phyloP scores from a whole-genome alignment of 139 green algal species.

The Deuterostichococcus epilithicus region DNA sequence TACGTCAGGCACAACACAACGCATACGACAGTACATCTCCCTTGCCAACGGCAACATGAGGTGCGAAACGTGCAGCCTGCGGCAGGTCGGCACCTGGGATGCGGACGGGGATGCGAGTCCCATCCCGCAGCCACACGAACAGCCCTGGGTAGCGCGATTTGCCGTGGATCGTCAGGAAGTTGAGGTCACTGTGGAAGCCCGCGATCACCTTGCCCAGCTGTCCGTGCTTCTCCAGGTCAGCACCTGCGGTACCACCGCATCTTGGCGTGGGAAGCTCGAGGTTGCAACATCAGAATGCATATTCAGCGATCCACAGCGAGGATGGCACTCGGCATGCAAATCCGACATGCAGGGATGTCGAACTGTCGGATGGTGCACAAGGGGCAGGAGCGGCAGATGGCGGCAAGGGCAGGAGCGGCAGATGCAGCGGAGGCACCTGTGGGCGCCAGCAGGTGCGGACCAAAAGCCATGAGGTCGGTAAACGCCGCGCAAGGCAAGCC shows the following conservation, averaged over 20 bases:
- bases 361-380: too few relatives aligned
- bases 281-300: too few relatives aligned
- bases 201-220: constrained; percentile 63
- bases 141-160: constrained; percentile 68
- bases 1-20: too few relatives aligned
- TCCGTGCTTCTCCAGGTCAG: constrained; percentile 36
- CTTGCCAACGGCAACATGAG: too few relatives aligned
- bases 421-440: constrained; percentile 45
- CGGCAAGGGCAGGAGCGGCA: background rate
- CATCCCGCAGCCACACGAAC: constrained; percentile 75
- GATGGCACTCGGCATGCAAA: too few relatives aligned
- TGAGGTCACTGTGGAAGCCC: constrained; percentile 92
- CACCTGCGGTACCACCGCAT: background rate
- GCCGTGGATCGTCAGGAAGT: constrained; percentile 91
- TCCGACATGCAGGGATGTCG: too few relatives aligned
- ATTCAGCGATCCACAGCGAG: too few relatives aligned
- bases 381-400: too few relatives aligned
- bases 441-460: constrained; percentile 87
- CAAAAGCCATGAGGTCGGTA: constrained; percentile 61
- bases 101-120: constrained; percentile 59
- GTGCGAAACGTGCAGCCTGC: too few relatives aligned
- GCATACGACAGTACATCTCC: too few relatives aligned
- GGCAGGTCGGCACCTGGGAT: constrained; percentile 30
- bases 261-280: too few relatives aligned
- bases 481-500: constrained; percentile 63